These are phyloP conservation scores for Fusarium compactum DNA, from an alignment of 2,329 filamentous ascomycete genomes.

Conservation along the genomic window DNA sequence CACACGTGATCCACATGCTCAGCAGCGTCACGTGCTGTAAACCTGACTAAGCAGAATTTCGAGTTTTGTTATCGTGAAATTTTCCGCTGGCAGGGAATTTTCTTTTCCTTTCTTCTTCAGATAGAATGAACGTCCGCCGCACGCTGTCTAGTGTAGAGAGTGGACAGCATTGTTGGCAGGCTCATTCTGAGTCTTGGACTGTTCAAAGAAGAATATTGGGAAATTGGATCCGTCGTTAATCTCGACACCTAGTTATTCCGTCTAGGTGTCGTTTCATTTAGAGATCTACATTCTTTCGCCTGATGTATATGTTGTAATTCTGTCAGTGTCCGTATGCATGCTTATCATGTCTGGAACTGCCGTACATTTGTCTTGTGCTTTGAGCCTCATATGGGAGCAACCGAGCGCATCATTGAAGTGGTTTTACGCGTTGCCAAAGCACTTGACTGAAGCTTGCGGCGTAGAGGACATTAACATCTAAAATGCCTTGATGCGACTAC, in stretches of 20 bases:
- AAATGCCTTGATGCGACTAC: neutral
- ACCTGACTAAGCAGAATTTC: constrained; percentile 9
- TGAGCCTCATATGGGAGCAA: neutral
- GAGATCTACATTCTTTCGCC: constrained; percentile 65
- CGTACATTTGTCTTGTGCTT: neutral
- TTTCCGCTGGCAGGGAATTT: neutral
- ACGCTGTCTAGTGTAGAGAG: constrained; percentile 51
- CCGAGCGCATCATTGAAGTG: neutral
- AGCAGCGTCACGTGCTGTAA: neutral
- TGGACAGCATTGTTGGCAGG: constrained; percentile 47
- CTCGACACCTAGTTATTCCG: constrained; percentile 62
- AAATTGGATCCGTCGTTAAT: constrained; percentile 68
- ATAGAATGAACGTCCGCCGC: constrained; percentile 64
- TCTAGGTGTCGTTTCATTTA: constrained; percentile 69
- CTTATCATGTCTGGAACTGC: neutral
- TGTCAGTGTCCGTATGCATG: neutral
- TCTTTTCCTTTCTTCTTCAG: constrained; percentile 56
- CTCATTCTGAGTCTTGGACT: constrained; percentile 53
- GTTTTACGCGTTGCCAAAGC: neutral
- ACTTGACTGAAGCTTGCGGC: neutral
- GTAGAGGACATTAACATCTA: neutral
- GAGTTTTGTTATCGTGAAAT: constrained; percentile 10
- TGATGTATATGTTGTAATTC: neutral
- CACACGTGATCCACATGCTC: constrained; percentile 45
- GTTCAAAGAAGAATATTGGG: constrained; percentile 59